phyloP scores from a whole-genome alignment of 1,139 yeast species.

The Suhomyces maxii region DNA sequence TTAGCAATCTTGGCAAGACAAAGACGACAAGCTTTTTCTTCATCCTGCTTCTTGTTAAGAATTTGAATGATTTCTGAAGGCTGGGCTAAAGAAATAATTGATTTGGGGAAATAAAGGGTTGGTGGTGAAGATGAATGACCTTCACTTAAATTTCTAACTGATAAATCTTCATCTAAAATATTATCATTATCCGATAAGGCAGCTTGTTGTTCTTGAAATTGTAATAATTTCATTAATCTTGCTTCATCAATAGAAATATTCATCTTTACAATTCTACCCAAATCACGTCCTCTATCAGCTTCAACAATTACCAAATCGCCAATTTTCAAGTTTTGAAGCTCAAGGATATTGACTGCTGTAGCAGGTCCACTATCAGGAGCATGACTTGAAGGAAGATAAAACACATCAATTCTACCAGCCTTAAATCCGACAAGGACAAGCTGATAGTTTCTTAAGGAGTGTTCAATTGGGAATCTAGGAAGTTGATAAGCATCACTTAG shows the following conservation, averaged over 20 bases:
- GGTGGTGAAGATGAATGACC: slow-evolving; percentile 33
- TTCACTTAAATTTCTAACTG: slow-evolving; percentile 22
- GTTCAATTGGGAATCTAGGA: slow-evolving; percentile 45
- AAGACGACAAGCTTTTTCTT: slow-evolving; percentile 67
- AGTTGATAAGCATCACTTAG: slow-evolving; percentile 37
- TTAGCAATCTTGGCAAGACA: slow-evolving; percentile 60
- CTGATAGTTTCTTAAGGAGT: slow-evolving; percentile 33
- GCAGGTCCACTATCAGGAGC: slow-evolving; percentile 1
- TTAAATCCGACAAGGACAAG: slow-evolving; percentile 77
- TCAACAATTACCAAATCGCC: slow-evolving; percentile 91
- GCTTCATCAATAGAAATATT: slow-evolving; percentile 67
- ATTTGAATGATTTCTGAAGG: slow-evolving; percentile 62
- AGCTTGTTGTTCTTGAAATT: slow-evolving; percentile 58
- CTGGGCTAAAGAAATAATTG: slow-evolving; percentile 69
- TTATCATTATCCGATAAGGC: slow-evolving; percentile 33
- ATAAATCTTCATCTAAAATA: slow-evolving; percentile 21
- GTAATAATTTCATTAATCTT: slow-evolving; percentile 52
- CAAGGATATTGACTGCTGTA: slow-evolving; percentile 9
- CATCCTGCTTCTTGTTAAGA: slow-evolving; percentile 62
- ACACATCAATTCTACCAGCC: slow-evolving; percentile 82
- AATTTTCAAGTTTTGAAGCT: slow-evolving; percentile 31
- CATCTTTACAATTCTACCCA: slow-evolving; percentile 75
- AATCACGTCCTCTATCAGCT: slow-evolving; percentile 95
- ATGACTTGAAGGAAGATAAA: slow-evolving; percentile 53
- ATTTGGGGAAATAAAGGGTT: slow-evolving; percentile 64